phyloP scores from a whole-genome alignment of 805 yeast genomes.

The Maudiozyma bulderi region DNA sequence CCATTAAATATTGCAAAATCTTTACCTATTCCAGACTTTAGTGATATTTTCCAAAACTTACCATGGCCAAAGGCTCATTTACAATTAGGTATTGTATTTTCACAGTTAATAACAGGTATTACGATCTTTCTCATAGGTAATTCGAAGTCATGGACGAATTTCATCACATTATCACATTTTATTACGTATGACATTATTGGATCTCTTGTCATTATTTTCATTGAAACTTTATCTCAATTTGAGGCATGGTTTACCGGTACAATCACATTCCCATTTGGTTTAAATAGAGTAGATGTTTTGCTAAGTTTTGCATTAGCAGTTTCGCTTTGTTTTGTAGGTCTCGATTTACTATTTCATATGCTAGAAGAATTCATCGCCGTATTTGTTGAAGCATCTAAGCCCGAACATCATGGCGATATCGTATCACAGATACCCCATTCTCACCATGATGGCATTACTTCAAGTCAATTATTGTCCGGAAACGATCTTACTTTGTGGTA shows the following conservation, averaged over 20 bases:
- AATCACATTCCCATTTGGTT: constrained; percentile 80
- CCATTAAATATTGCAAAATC: constrained; percentile 70
- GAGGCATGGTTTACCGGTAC: constrained; percentile 85
- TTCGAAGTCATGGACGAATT: constrained; percentile 44
- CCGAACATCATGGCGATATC: constrained; percentile 25
- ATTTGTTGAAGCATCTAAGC: constrained; percentile 23
- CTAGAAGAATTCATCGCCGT: constrained; percentile 57
- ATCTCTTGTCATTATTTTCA: constrained; percentile 55
- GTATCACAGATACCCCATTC: constrained; percentile 27
- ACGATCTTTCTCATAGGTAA: constrained; percentile 53
- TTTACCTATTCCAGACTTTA: constrained; percentile 36
- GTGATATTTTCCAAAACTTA: constrained; percentile 55
- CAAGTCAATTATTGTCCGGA: neutral
- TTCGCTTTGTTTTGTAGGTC: constrained; percentile 80
- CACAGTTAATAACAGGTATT: constrained; percentile 48
- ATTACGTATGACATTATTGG: constrained; percentile 81
- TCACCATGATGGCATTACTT: constrained; percentile 12
- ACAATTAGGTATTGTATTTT: constrained; percentile 47
- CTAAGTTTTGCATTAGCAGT: constrained; percentile 82
- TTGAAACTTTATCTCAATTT: constrained; percentile 79
- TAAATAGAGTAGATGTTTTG: constrained; percentile 82
- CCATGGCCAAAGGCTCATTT: constrained; percentile 43
- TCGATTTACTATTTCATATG: constrained; percentile 80
- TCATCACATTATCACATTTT: constrained; percentile 76
- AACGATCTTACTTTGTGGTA: constrained; percentile 21